Conservation (phyloP, 192 early-diverging fungal genomes). For the Diversispora epigaea region DNA sequence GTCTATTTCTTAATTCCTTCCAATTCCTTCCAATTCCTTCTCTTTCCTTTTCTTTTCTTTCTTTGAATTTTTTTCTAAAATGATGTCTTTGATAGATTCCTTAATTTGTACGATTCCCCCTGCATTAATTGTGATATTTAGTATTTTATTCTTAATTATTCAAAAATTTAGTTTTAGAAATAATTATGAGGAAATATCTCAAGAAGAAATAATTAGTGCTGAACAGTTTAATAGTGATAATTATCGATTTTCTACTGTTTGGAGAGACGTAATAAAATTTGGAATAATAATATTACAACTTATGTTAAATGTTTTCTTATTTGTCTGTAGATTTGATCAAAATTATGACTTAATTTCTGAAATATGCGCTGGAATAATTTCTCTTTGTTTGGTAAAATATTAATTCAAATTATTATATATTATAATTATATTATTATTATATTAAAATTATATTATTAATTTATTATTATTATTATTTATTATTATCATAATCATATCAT, state of each 20-base stretch:
- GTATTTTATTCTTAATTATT: slow-evolving; percentile 3
- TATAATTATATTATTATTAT: background rate
- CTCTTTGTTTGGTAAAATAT: slow-evolving; percentile 18
- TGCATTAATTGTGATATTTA: background rate
- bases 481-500: background rate
- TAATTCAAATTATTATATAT: background rate
- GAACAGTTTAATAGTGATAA: background rate
- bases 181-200: background rate
- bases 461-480: background rate
- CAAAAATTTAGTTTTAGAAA: background rate
- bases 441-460: background rate
- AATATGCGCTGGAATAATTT: background rate
- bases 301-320: background rate
- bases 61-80: too few species aligned
- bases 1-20: too few species aligned
- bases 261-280: background rate
- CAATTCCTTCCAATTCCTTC: too few species aligned
- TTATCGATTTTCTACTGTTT: slow-evolving; percentile 18
- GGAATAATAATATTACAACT: background rate
- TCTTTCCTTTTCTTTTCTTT: too few species aligned
- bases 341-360: background rate
- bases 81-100: background rate
- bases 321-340: background rate
- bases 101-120: background rate
- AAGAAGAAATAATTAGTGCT: background rate